These are phyloP conservation scores for Isabelozyma heimii DNA, from an alignment of 805 yeast species.

Conservation along the genomic window DNA sequence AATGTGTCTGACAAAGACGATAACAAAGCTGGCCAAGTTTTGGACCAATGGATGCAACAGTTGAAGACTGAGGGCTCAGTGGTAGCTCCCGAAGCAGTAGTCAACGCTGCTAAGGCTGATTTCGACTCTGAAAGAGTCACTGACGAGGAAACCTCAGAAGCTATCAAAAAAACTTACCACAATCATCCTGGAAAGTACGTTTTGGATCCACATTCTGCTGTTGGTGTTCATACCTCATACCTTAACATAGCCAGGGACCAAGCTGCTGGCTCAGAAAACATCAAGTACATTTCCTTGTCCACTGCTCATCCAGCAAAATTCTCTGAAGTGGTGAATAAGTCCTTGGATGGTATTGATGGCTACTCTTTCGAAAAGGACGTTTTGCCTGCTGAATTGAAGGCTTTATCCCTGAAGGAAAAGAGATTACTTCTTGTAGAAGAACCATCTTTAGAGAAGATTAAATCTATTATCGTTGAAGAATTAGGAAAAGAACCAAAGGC, in stretches of 20 bases:
- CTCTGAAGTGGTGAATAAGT: slow-evolving; percentile 89
- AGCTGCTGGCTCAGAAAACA: slow-evolving; percentile 32
- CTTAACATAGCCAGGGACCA: slow-evolving; percentile 52
- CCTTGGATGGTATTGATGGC: slow-evolving; percentile 61
- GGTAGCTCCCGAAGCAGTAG: slow-evolving; percentile 60
- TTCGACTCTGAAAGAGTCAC: slow-evolving; percentile 80
- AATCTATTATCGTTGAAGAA: slow-evolving; percentile 72
- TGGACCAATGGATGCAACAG: slow-evolving; percentile 74
- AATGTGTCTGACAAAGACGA: slow-evolving; percentile 53
- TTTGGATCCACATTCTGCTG: slow-evolving; percentile 95
- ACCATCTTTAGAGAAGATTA: slow-evolving; percentile 72
- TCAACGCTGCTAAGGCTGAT: slow-evolving; percentile 62
- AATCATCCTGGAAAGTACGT: slow-evolving; percentile 66
- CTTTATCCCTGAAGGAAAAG: slow-evolving; percentile 67
- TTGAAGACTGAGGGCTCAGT: slow-evolving; percentile 78
- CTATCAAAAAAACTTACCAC: slow-evolving; percentile 70
- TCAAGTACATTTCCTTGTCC: slow-evolving; percentile 71
- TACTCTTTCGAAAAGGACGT: slow-evolving; percentile 88
- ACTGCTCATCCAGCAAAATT: slow-evolving; percentile 99
- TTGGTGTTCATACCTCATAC: slow-evolving; percentile 81
- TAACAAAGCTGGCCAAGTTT: slow-evolving; percentile 66
- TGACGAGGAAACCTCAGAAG: slow-evolving; percentile 72
- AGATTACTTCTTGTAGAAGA: slow-evolving; percentile 69
- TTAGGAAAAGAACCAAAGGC: slow-evolving; percentile 29
- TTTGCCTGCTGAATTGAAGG: slow-evolving; percentile 81